Evolutionary conservation across 805 yeast genomes (phyloP).

Genomic region (Blastobotrys mokoenaii): DNA sequence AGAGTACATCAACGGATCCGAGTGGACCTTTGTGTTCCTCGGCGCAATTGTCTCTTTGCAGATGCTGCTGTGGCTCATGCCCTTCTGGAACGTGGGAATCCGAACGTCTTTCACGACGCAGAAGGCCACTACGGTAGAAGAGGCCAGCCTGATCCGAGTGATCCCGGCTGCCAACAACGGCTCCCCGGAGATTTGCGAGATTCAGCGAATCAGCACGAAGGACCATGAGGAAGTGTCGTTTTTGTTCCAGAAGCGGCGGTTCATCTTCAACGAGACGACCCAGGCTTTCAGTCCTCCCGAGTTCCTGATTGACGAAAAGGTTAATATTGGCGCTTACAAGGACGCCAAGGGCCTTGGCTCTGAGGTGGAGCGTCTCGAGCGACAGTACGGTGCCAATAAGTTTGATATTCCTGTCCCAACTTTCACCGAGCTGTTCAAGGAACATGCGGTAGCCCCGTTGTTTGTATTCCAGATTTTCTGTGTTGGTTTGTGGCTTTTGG

Average conservation of each 20-base stretch:
- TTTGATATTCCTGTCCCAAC: constrained; percentile 96
- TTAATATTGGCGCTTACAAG: constrained; percentile 52
- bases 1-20: constrained; percentile 73
- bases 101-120: constrained; percentile 61
- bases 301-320: constrained; percentile 49
- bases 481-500: constrained; percentile 91
- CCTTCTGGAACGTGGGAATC: constrained; percentile 83
- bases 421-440: constrained; percentile 81
- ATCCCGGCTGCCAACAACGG: constrained; percentile 83
- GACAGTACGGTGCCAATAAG: constrained; percentile 73
- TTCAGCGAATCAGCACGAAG: constrained; percentile 35
- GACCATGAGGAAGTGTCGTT: constrained; percentile 63
- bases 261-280: constrained; percentile 51
- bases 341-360: constrained; percentile 38
- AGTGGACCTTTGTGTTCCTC: constrained; percentile 90
- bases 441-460: constrained; percentile 97
- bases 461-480: constrained; percentile 95
- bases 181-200: constrained; percentile 65
- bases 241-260: constrained; percentile 86
- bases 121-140: constrained; percentile 41
- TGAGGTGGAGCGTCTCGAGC: constrained; percentile 27
- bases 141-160: constrained; percentile 67
- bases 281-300: constrained; percentile 70
- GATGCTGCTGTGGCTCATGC: constrained; percentile 72
- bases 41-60: constrained; percentile 69